These are phyloP conservation scores for Trichoderma gamsii DNA, from an alignment of 495 filamentous ascomycete genomes.

Conservation along the genomic window DNA sequence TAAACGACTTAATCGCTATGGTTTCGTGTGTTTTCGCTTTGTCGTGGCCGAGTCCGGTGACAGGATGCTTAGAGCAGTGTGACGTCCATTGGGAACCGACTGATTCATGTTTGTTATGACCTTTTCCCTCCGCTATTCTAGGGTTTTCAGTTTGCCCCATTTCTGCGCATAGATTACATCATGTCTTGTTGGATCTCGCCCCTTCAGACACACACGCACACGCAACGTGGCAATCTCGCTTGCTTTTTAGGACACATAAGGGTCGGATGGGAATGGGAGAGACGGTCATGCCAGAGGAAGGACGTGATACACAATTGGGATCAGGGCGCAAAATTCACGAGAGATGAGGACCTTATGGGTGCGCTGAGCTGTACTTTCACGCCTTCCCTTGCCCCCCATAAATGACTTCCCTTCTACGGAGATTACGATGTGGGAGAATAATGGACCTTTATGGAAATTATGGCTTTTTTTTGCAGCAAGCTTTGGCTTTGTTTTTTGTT, in stretches of 20 bases:
- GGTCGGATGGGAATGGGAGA: slow-evolving; percentile 14
- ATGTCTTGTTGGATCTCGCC: slow-evolving; percentile 15
- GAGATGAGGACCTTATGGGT: slow-evolving; percentile 7
- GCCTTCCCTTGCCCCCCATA: slow-evolving; percentile 10
- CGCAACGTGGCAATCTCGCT: slow-evolving; percentile 10
- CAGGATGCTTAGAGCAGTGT: slow-evolving; percentile 15
- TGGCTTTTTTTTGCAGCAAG: slow-evolving; percentile 6
- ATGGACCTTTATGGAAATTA: slow-evolving; percentile 10
- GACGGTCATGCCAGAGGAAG: slow-evolving; percentile 11
- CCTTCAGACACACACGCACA: slow-evolving; percentile 7
- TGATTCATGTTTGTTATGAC: slow-evolving; percentile 9
- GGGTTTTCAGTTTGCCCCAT: slow-evolving; percentile 6
- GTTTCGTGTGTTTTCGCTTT: slow-evolving; percentile 13
- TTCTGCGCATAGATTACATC: slow-evolving; percentile 15
- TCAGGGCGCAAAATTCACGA: background rate
- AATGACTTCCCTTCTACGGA: slow-evolving; percentile 9
- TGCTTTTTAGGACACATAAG: slow-evolving; percentile 13
- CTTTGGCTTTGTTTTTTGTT: background rate
- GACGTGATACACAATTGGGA: slow-evolving; percentile 8
- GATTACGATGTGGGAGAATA: slow-evolving; percentile 2
- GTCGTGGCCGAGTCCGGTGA: slow-evolving; percentile 11
- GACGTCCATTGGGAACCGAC: slow-evolving; percentile 7
- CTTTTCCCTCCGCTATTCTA: slow-evolving; percentile 10
- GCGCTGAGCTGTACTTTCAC: slow-evolving; percentile 15
- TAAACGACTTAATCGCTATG: slow-evolving; percentile 44